These are phyloP conservation scores for Ceratobasidium sp. DNA, from an alignment of 1,284 basidiomycete genomes.

Conservation along the genomic window DNA sequence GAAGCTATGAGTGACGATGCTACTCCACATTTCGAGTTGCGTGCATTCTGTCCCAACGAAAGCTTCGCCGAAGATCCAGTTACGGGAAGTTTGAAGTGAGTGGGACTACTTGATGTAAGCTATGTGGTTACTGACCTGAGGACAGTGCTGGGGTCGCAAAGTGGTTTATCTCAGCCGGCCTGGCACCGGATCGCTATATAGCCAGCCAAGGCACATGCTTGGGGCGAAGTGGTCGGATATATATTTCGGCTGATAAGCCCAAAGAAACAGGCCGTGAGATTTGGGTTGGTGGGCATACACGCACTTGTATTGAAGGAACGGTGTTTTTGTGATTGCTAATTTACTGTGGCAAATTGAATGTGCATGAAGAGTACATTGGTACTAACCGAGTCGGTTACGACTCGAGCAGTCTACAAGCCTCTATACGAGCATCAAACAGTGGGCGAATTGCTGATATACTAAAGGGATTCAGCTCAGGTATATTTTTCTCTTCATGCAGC, in stretches of 20 bases:
- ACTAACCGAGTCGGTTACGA: too few species aligned
- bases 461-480: too few species aligned
- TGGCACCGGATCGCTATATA: conserved; percentile 15
- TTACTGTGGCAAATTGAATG: too few species aligned
- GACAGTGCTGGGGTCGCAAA: conserved; percentile 24
- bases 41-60: conserved; percentile 22
- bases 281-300: conserved; percentile 21
- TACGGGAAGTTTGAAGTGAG: conserved; percentile 30
- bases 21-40: conserved; percentile 20
- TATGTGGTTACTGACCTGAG: not conserved
- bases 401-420: too few species aligned
- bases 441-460: too few species aligned
- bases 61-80: conserved; percentile 27
- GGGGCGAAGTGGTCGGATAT: conserved; percentile 9
- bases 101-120: not conserved
- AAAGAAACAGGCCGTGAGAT: not conserved
- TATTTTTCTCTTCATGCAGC: too few species aligned
- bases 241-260: not conserved
- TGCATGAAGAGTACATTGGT: too few species aligned
- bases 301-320: conserved; percentile 9
- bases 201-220: conserved; percentile 37
- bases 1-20: not conserved
- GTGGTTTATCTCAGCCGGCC: conserved; percentile 26
- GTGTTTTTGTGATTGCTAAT: conserved; percentile 9
- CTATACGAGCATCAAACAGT: too few species aligned